These are phyloP conservation scores for Pyracantha coccinea DNA, from an alignment of 331 rosid genomes.

Conservation along the genomic window DNA sequence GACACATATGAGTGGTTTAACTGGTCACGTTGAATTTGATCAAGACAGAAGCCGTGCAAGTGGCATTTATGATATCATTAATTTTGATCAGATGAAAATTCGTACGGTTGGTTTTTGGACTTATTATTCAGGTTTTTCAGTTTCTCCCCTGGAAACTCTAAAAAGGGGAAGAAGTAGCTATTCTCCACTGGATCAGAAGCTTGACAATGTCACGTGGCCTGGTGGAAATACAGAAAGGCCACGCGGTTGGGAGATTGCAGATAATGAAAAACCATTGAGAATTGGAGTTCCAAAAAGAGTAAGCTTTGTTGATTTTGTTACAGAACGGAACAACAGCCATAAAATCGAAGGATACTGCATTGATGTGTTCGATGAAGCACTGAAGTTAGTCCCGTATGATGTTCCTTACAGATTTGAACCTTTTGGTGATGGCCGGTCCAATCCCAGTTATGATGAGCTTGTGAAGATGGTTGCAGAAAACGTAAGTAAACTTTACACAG, in stretches of 20 bases:
- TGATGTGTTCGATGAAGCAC: slow-evolving; percentile 64
- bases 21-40: slow-evolving; percentile 57
- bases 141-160: slow-evolving; percentile 47
- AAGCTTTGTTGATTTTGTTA: slow-evolving; percentile 78
- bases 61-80: slow-evolving; percentile 69
- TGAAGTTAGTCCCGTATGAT: slow-evolving; percentile 53
- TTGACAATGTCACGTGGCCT: slow-evolving; percentile 69
- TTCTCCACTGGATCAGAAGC: slow-evolving; percentile 44
- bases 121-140: slow-evolving; percentile 54
- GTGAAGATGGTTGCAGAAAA: slow-evolving; percentile 53
- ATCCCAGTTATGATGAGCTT: slow-evolving; percentile 63
- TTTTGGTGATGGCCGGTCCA: slow-evolving; percentile 62
- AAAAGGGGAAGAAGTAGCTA: slow-evolving; percentile 11
- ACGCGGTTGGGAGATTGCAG: slow-evolving; percentile 91
- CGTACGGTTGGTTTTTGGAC: slow-evolving; percentile 76
- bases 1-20: slow-evolving; percentile 60
- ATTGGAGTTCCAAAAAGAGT: slow-evolving; percentile 84
- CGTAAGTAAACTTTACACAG: slow-evolving; percentile 32
- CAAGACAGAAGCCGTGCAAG: slow-evolving; percentile 40
- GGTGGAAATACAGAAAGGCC: slow-evolving; percentile 69
- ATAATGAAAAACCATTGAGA: slow-evolving; percentile 56
- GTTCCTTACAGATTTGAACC: slow-evolving; percentile 65
- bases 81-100: slow-evolving; percentile 39
- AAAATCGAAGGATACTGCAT: slow-evolving; percentile 62
- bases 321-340: slow-evolving; percentile 33